phyloP scores from a whole-genome alignment of 306 rosid species.

The Hylodesmum podocarpum region DNA sequence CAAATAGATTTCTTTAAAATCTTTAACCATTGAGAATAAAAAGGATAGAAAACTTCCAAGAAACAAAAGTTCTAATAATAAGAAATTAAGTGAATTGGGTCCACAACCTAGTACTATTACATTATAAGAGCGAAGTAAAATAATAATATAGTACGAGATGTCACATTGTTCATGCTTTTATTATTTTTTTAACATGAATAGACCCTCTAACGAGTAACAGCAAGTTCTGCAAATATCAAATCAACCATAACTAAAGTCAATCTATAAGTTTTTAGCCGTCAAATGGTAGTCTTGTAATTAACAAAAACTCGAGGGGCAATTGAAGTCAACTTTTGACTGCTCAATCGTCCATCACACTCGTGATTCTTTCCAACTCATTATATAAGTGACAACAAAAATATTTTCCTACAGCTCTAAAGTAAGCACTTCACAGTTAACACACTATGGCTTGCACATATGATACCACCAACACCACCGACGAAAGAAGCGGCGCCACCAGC shows the following conservation, averaged over 20 bases:
- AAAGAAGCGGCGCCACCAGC: slow-evolving; percentile 4
- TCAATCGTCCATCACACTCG: not conserved
- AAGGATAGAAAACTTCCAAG: not conserved
- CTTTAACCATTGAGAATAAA: not conserved
- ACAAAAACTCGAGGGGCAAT: not conserved
- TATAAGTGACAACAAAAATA: not conserved
- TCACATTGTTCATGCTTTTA: not conserved
- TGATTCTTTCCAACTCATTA: not conserved
- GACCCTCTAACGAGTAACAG: not conserved
- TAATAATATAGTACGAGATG: not conserved
- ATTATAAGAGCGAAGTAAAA: not conserved
- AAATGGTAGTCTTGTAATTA: slow-evolving; percentile 11
- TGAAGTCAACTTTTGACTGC: not conserved
- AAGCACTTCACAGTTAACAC: no score
- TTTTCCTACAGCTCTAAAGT: not conserved
- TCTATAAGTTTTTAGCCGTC: not conserved
- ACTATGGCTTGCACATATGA: slow-evolving; percentile 18
- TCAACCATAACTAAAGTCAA: not conserved
- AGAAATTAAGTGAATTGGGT: not conserved
- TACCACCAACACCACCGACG: not conserved
- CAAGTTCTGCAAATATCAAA: not conserved
- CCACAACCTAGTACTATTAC: not conserved
- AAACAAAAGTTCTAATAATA: not conserved
- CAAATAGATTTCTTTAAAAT: no score
- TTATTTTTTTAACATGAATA: not conserved